These are phyloP conservation scores for Verticillium alfalfae DNA, from an alignment of 2,329 filamentous ascomycete species.

Conservation along the genomic window DNA sequence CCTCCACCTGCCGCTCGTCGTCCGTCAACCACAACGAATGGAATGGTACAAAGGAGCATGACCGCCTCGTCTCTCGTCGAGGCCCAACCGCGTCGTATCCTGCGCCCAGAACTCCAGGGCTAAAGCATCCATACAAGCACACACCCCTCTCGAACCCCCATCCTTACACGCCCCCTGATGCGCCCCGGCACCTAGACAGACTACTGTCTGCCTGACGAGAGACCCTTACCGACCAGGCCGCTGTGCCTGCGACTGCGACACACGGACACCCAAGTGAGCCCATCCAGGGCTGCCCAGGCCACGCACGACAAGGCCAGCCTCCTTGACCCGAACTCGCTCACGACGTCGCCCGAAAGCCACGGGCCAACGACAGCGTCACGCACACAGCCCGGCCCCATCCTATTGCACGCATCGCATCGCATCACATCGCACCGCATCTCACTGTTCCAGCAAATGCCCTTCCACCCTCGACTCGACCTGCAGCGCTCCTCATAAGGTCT, in stretches of 20 bases:
- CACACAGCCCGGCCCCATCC: background rate
- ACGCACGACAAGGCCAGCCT: background rate
- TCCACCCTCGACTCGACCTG: background rate
- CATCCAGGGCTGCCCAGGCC: background rate
- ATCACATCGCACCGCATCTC: background rate
- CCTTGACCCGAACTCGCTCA: background rate
- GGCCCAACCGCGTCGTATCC: background rate
- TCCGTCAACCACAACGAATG: background rate
- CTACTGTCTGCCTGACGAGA: background rate
- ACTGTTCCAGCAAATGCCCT: background rate
- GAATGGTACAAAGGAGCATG: background rate
- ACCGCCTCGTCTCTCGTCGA: background rate
- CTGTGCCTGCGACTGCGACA: background rate
- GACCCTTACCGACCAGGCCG: background rate
- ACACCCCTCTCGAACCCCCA: background rate
- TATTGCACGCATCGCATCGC: background rate
- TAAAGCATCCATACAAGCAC: background rate
- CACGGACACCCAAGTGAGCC: background rate
- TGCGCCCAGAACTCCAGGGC: background rate
- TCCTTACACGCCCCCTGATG: background rate
- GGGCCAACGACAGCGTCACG: background rate
- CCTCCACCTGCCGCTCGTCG: background rate
- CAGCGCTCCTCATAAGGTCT: slow-evolving; percentile 8
- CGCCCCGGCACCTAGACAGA: background rate
- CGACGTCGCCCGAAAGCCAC: background rate